Evolutionary conservation across 441 rosid species (phyloP).

Genomic region (Omphalea diandra): DNA sequence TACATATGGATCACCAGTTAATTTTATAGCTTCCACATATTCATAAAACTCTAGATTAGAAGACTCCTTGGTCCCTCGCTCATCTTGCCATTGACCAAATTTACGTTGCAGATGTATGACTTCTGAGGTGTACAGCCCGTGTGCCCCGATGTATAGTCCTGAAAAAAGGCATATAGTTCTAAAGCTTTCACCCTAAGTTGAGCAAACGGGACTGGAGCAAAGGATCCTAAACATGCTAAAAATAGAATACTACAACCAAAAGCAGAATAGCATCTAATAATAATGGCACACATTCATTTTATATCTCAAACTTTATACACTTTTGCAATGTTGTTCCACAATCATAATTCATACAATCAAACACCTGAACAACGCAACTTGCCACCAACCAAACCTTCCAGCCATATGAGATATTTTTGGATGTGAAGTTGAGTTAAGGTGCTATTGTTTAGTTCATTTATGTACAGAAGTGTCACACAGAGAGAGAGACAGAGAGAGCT

Average conservation of each 20-base stretch:
- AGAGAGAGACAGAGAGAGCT: no score
- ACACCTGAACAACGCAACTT: background rate
- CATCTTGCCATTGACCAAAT: conserved; percentile 91
- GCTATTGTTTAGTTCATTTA: background rate
- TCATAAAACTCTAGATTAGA: conserved; percentile 80
- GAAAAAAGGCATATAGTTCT: conserved; percentile 30
- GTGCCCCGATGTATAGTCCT: conserved; percentile 92
- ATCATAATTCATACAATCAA: background rate
- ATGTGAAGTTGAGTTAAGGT: background rate
- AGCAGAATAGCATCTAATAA: conserved; percentile 16
- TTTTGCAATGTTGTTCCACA: background rate
- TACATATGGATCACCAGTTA: conserved; percentile 91
- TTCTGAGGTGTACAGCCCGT: conserved; percentile 85
- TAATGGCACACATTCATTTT: background rate
- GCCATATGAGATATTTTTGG: background rate
- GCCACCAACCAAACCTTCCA: background rate
- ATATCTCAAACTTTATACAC: background rate
- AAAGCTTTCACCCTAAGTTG: conserved; percentile 12
- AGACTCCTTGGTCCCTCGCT: conserved; percentile 48
- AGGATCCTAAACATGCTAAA: conserved; percentile 8
- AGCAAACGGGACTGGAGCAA: background rate
- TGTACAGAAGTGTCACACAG: background rate
- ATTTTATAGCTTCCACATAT: conserved; percentile 88
- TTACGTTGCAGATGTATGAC: conserved; percentile 79
- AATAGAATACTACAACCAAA: conserved; percentile 13